Evolutionary conservation across 192 early-diverging fungal genomes (phyloP).

Genomic region (Geranomyces michiganensis): DNA sequence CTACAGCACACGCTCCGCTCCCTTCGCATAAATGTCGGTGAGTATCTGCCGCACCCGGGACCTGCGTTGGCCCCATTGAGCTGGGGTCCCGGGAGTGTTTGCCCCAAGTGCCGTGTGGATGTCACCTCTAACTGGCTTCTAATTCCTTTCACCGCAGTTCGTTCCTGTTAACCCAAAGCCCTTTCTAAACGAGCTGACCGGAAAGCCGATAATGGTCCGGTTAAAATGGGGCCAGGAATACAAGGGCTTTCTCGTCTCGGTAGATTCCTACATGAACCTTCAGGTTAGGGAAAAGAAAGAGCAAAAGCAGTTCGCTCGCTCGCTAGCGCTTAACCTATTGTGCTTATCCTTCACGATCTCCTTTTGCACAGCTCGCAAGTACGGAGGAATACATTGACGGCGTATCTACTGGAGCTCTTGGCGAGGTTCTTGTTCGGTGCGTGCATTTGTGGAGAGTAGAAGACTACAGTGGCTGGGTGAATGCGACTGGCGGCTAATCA

Average conservation of each 20-base stretch:
- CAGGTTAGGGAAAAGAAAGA: conserved; percentile 53
- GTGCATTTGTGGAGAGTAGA: background rate
- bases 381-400: conserved; percentile 97
- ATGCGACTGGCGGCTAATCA: background rate
- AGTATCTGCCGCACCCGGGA: no score
- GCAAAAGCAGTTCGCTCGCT: no score
- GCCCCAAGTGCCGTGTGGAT: no score
- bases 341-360: no score
- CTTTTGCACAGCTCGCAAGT: conserved; percentile 75
- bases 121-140: no score
- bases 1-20: no score
- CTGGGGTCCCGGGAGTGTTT: no score
- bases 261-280: conserved; percentile 98
- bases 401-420: conserved; percentile 79
- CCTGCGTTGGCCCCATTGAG: no score
- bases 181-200: conserved; percentile 89
- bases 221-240: conserved; percentile 99
- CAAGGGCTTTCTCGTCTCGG: conserved; percentile 85
- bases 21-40: no score
- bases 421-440: conserved; percentile 90
- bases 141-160: conserved; percentile 57
- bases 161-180: conserved; percentile 97
- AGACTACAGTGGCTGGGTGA: no score
- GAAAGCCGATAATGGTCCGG: conserved; percentile 88
- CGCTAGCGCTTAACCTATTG: no score